A percentile compares a stretch with the other conserved stretches of the same genome.
These are phyloP conservation scores for Neofusicoccum cordaticola DNA, from an alignment of 2,329 filamentous ascomycete species.

Conservation along the genomic window DNA sequence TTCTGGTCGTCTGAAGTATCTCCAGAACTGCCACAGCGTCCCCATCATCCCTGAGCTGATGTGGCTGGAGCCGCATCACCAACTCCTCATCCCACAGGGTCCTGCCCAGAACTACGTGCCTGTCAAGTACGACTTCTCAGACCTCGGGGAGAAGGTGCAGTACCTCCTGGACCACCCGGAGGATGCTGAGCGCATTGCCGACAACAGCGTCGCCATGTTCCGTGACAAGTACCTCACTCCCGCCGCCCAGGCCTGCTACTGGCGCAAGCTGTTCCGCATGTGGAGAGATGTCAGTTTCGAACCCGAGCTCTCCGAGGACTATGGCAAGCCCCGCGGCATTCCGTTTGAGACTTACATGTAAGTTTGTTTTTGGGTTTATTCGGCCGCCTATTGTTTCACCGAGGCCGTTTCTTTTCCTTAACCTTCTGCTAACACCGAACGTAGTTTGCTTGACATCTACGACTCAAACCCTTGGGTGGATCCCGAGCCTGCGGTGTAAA, in stretches of 20 bases:
- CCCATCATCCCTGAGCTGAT: constrained; percentile 48
- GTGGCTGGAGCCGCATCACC: constrained; percentile 51
- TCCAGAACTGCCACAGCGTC: constrained; percentile 41
- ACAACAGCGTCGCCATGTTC: constrained; percentile 48
- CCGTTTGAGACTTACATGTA: constrained; percentile 16
- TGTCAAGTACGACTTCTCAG: constrained; percentile 45
- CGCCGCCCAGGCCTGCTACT: constrained; percentile 56
- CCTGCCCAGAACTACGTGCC: constrained; percentile 51
- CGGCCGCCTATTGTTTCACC: too few species aligned
- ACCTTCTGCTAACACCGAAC: not conserved
- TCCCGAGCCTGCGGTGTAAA: not conserved
- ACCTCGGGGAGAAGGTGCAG: constrained; percentile 37
- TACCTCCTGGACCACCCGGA: constrained; percentile 44
- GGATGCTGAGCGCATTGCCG: constrained; percentile 49
- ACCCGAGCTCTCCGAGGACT: constrained; percentile 19
- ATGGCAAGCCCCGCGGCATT: constrained; percentile 12
- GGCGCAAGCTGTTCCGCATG: constrained; percentile 46
- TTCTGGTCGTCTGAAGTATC: constrained; percentile 33
- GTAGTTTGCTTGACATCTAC: constrained; percentile 14
- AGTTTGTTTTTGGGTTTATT: not conserved
- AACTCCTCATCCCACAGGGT: constrained; percentile 44
- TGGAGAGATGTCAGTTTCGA: constrained; percentile 36
- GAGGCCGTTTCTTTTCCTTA: not conserved
- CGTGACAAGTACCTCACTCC: constrained; percentile 54
- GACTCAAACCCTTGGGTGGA: constrained; percentile 15